These are phyloP conservation scores for Nakataea oryzae DNA, from an alignment of 2,329 filamentous ascomycete species.

Conservation along the genomic window DNA sequence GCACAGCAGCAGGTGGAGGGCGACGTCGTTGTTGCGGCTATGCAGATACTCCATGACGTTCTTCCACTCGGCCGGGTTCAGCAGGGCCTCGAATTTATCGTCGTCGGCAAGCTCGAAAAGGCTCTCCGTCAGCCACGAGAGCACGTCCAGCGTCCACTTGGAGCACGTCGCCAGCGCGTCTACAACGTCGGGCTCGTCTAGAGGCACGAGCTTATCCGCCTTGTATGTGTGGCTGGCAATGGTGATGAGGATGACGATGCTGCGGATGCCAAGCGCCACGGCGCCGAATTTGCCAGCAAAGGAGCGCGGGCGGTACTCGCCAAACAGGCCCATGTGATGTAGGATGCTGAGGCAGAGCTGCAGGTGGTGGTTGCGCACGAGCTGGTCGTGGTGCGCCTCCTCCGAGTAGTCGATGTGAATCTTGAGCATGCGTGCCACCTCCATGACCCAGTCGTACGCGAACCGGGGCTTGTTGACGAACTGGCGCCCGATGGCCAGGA, in stretches of 20 bases:
- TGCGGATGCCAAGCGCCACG: constrained; percentile 64
- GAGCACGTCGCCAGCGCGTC: constrained; percentile 63
- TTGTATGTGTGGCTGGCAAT: constrained; percentile 49
- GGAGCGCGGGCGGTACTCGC: constrained; percentile 48
- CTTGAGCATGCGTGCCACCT: constrained; percentile 59
- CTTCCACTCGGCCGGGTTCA: constrained; percentile 33
- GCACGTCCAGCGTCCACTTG: constrained; percentile 67
- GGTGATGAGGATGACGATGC: constrained; percentile 55
- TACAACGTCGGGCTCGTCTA: constrained; percentile 64
- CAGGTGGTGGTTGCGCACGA: constrained; percentile 63
- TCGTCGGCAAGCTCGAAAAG: constrained; percentile 47
- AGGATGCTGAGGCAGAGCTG: constrained; percentile 71
- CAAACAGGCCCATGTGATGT: constrained; percentile 64
- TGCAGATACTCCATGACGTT: constrained; percentile 42
- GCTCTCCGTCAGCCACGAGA: constrained; percentile 50
- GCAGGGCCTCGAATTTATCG: constrained; percentile 35
- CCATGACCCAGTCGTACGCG: constrained; percentile 50
- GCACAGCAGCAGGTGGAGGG: constrained; percentile 56
- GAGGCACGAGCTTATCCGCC: constrained; percentile 44
- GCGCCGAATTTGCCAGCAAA: constrained; percentile 67
- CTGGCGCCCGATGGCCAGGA: constrained; percentile 57
- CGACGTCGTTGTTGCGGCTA: constrained; percentile 45
- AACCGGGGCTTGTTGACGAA: constrained; percentile 35
- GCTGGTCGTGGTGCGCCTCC: constrained; percentile 58
- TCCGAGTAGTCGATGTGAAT: constrained; percentile 74